Base-by-base conservation (phyloP, 78 protist species). In the Emiliania huxleyi region DNA sequence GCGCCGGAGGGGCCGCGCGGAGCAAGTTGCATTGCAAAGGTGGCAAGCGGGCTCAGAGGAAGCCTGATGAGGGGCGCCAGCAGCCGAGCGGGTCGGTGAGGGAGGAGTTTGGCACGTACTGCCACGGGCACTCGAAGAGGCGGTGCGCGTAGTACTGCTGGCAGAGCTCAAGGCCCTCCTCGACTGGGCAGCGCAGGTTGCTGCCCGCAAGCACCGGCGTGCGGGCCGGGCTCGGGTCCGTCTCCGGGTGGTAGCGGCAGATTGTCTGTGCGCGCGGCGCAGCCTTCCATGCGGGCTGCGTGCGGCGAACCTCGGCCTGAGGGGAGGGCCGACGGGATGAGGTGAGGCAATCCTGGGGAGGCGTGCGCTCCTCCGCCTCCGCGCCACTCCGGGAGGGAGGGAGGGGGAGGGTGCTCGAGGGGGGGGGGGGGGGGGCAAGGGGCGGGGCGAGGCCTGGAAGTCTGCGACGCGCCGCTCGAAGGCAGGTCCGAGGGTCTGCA, bases 71-170 rank as follows among this genome's bases (percentile, higher is more conserved):
- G 18, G 44, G 44, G 3, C 85, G 44, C 85, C 85, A 77, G 46
- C 85, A 77, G n/a, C 85, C 85, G 26, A 77, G 46, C 23, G 48
- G 44, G 46, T 77, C 85, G 85, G 48, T 23, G 85, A 77, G 85
- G 33, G 48, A 22, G 35, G 48, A 37, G 46, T 77, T 77, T 19
- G 85, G 33, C 48, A 2, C 29, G 46, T 77, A 77, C 46, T 77
- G 85, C 85, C 85, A 77, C 18, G 85, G 85, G 85, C 85, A 77
- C 29, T 77, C 85, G 85, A 77, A 77, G n/a, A 77, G 46, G n/a
- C 85, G 85, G 85, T 77, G 85, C 18, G 85, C 85, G 85, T 77
- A 77, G 6, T 3, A 1, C 15, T 1, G 2, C 49, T 40, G 85
- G 48, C 48, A 35, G 35, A 77, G 44, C 46, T 35, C 83, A 2